These are phyloP conservation scores for Suillus tomentosus DNA, from an alignment of 768 basidiomycete genomes.

Conservation along the genomic window DNA sequence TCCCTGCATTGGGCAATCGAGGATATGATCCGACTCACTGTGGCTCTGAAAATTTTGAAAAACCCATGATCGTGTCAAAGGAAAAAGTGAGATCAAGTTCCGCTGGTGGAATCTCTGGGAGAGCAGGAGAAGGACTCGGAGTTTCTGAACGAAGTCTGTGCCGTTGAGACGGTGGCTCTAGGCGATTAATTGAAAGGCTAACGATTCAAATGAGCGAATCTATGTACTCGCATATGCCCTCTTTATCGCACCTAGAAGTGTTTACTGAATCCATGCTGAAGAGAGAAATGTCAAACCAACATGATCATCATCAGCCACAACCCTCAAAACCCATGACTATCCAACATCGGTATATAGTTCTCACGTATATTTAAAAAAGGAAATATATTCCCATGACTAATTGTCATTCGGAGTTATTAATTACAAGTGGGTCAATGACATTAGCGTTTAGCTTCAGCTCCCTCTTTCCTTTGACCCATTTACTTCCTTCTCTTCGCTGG, in stretches of 20 bases:
- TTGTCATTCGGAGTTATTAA: conserved; percentile 34
- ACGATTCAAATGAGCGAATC: conserved; percentile 24
- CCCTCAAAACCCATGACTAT: conserved; percentile 2
- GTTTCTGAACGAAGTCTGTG: conserved; percentile 20
- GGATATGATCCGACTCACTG: conserved; percentile 48
- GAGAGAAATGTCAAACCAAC: not conserved
- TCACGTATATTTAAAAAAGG: conserved; percentile 4
- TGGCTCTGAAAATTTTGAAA: conserved; percentile 23
- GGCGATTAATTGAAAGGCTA: conserved; percentile 24
- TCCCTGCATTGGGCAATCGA: conserved; percentile 26
- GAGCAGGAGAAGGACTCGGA: conserved; percentile 31
- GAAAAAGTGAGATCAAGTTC: conserved; percentile 48
- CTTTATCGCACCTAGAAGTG: conserved; percentile 26
- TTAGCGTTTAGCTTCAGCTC: conserved; percentile 17
- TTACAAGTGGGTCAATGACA: conserved; percentile 23
- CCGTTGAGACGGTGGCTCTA: conserved; percentile 20
- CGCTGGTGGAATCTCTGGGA: conserved; percentile 55
- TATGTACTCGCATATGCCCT: conserved; percentile 11
- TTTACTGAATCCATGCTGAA: conserved; percentile 25
- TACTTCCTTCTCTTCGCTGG: conserved; percentile 14
- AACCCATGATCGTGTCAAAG: conserved; percentile 44
- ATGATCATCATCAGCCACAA: not conserved
- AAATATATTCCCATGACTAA: conserved; percentile 24
- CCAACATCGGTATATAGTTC: conserved; percentile 1
- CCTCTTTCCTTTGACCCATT: conserved; percentile 19